Percentiles rank a stretch among this genome's conserved stretches.
phyloP scores from a whole-genome alignment of 257 asterid species.

The Fraxinus cuspidata region DNA sequence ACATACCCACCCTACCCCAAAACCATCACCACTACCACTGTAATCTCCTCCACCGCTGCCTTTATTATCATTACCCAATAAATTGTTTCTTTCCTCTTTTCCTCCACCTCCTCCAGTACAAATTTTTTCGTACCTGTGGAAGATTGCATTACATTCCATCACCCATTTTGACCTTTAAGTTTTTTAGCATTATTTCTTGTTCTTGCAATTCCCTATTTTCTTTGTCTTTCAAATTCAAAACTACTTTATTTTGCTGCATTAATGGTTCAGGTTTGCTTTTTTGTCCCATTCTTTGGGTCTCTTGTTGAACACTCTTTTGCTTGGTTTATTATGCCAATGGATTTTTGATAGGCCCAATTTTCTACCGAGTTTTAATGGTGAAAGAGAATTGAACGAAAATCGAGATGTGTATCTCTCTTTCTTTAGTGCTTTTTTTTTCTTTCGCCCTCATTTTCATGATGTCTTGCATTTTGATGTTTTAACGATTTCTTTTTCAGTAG shows the following conservation, averaged over 20 bases:
- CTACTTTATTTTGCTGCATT: constrained; percentile 2
- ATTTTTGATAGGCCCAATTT: constrained; percentile 53
- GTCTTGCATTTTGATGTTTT: constrained; percentile 50
- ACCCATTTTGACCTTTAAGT: neutral
- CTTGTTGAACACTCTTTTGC: constrained; percentile 40
- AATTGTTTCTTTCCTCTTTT: no score
- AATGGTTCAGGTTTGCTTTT: constrained; percentile 32
- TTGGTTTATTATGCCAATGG: constrained; percentile 43
- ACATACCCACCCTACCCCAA: no score
- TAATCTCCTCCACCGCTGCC: no score
- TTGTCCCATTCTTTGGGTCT: constrained; percentile 17
- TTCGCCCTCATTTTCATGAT: constrained; percentile 49
- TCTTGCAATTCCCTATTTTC: neutral
- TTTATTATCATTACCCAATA: no score
- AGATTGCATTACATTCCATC: neutral
- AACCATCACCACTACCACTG: no score
- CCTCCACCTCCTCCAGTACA: no score
- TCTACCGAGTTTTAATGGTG: constrained; percentile 43
- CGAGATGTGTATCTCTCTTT: constrained; percentile 30
- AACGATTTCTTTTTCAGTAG: constrained; percentile 35
- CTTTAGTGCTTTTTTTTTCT: constrained; percentile 28
- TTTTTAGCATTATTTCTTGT: neutral
- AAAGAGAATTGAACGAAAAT: constrained; percentile 17
- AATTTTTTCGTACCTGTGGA: neutral
- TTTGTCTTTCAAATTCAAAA: neutral